Conservation (phyloP, 192 early-diverging fungal species). For the Phlyctochytrium arcticum region DNA sequence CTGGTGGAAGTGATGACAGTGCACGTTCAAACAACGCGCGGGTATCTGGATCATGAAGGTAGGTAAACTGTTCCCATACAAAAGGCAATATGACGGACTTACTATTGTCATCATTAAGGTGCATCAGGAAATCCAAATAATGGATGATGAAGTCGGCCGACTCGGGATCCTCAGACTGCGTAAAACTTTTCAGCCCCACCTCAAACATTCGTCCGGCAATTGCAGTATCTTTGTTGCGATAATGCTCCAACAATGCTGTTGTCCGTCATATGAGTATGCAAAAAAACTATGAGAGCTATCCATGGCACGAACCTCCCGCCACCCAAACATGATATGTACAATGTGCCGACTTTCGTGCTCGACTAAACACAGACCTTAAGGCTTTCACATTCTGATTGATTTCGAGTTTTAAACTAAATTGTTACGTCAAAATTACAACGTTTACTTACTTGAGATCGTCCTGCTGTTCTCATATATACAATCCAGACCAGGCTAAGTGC, state of each 20-base stretch:
- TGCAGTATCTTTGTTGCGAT: slow-evolving; percentile 75
- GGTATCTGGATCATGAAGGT: slow-evolving; percentile 56
- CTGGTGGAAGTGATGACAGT: slow-evolving; percentile 62
- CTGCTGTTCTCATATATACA: slow-evolving; percentile 77
- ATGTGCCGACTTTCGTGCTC: slow-evolving; percentile 67
- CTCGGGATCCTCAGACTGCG: slow-evolving; percentile 55
- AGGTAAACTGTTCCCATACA: too few relatives aligned
- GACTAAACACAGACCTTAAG: slow-evolving; percentile 71
- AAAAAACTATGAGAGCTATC: background rate
- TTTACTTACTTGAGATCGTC: slow-evolving; percentile 66
- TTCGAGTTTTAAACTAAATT: background rate
- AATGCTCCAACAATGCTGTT: slow-evolving; percentile 85
- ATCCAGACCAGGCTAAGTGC: slow-evolving; percentile 75
- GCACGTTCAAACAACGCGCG: slow-evolving; percentile 88
- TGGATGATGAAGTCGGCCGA: slow-evolving; percentile 57
- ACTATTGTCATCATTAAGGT: slow-evolving; percentile 89
- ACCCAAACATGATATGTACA: slow-evolving; percentile 85
- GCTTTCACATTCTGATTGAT: slow-evolving; percentile 56
- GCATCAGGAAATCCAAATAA: slow-evolving; percentile 85
- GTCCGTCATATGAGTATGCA: background rate
- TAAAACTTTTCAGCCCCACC: slow-evolving; percentile 75
- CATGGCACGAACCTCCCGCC: slow-evolving; percentile 52
- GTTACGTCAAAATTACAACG: slow-evolving; percentile 8
- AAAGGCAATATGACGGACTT: slow-evolving; percentile 12
- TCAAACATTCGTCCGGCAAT: slow-evolving; percentile 91